phyloP scores from a whole-genome alignment of 1,284 basidiomycete genomes.

The Puccinia sorghi region DNA sequence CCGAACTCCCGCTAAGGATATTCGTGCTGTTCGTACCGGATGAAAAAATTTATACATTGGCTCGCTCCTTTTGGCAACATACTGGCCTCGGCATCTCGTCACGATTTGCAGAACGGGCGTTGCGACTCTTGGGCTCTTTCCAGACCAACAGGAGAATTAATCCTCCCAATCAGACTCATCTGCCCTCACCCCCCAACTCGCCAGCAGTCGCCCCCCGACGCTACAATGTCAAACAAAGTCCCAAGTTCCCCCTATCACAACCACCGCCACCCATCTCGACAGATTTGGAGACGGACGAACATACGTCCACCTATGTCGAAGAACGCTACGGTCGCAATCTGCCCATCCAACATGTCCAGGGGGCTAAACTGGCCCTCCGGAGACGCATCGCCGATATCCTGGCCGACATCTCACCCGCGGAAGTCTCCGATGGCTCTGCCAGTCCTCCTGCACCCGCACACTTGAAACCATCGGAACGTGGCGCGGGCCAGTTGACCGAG shows the following conservation, averaged over 20 bases:
- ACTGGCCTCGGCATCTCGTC: constrained; percentile 86
- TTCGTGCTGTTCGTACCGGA: constrained; percentile 66
- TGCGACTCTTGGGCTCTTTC: constrained; percentile 66
- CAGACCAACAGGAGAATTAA: constrained; percentile 58
- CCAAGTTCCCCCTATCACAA: neutral
- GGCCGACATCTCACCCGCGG: constrained; percentile 49
- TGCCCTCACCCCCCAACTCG: constrained; percentile 5
- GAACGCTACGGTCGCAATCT: constrained; percentile 95
- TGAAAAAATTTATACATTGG: constrained; percentile 66
- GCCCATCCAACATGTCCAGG: constrained; percentile 70
- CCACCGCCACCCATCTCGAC: neutral
- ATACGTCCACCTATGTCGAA: constrained; percentile 69
- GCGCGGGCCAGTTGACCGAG: constrained; percentile 62
- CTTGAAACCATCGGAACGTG: constrained; percentile 63
- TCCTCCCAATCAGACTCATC: too few relatives aligned
- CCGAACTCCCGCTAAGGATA: constrained; percentile 63
- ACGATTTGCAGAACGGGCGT: constrained; percentile 78
- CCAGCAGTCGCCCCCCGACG: neutral
- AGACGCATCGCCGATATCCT: constrained; percentile 86
- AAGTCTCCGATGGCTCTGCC: constrained; percentile 64
- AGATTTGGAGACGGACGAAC: constrained; percentile 59
- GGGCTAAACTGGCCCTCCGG: constrained; percentile 81
- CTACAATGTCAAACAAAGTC: constrained; percentile 21
- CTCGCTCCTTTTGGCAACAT: constrained; percentile 96
- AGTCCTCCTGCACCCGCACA: neutral